These are phyloP conservation scores for Kwoniella shandongensis DNA, from an alignment of 768 basidiomycete genomes.

Conservation along the genomic window DNA sequence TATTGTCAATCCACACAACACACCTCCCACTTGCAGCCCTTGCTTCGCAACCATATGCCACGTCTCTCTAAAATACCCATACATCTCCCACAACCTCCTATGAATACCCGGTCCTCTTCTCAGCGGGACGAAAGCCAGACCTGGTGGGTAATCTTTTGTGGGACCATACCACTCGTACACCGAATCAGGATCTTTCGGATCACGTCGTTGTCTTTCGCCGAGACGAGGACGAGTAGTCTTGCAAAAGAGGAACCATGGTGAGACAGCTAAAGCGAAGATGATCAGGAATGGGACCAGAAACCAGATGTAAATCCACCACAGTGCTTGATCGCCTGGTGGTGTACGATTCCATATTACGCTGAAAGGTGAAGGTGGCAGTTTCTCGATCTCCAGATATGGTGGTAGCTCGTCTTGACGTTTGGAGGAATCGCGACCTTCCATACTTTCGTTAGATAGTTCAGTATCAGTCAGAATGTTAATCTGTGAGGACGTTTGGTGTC, in stretches of 20 bases:
- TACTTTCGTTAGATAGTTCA: no score
- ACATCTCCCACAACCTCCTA: constrained; percentile 33
- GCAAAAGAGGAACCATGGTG: constrained; percentile 13
- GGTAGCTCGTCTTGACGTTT: no score
- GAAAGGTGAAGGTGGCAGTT: constrained; percentile 7
- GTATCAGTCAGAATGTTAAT: no score
- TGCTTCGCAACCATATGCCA: constrained; percentile 25
- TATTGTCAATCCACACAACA: constrained; percentile 25
- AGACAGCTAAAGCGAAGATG: background rate
- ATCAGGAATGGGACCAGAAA: constrained; percentile 7
- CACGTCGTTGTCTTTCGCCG: background rate
- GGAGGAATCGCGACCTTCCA: no score
- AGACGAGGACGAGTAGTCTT: constrained; percentile 5
- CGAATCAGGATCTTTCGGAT: constrained; percentile 2
- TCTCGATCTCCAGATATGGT: background rate
- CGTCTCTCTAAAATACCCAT: constrained; percentile 17
- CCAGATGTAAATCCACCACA: constrained; percentile 21
- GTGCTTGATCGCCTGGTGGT: constrained; percentile 3
- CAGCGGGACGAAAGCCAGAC: constrained; percentile 1
- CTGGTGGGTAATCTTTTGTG: constrained; percentile 5
- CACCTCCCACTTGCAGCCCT: constrained; percentile 36
- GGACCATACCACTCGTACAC: constrained; percentile 22
- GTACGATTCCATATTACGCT: constrained; percentile 12
- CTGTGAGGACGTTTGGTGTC: no score
- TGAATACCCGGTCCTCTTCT: constrained; percentile 16